Percentiles rank a stretch among this genome's conserved stretches.
Evolutionary conservation across 345 rosid species (phyloP).

Genomic region (Eucalyptus leucophloia): DNA sequence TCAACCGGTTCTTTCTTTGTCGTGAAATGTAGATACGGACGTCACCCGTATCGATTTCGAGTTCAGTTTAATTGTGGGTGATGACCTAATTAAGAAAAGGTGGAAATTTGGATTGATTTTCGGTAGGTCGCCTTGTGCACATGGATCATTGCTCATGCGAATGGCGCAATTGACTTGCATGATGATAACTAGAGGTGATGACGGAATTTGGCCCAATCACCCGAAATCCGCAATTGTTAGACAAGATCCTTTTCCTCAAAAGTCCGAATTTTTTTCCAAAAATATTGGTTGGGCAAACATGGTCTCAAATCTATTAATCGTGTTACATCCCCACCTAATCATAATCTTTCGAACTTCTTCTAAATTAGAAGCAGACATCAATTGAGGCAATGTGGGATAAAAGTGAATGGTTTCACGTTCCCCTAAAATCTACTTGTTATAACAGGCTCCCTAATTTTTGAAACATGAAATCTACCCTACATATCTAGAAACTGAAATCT

Average conservation of each 20-base stretch:
- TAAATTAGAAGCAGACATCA: neutral
- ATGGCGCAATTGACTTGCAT: neutral
- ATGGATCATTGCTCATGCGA: neutral
- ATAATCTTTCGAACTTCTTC: neutral
- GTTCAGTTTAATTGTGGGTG: neutral
- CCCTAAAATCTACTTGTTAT: too few species aligned
- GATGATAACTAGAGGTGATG: neutral
- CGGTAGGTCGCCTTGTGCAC: accelerated
- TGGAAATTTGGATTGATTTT: neutral
- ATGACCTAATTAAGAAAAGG: neutral
- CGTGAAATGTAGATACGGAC: accelerated
- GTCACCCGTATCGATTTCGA: accelerated
- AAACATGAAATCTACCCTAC: too few species aligned
- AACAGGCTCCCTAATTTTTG: too few species aligned
- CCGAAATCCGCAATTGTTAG: neutral
- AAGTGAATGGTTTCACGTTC: accelerated
- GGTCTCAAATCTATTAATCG: neutral
- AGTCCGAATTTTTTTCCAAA: neutral
- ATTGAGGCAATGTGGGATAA: neutral
- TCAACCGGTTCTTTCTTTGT: neutral
- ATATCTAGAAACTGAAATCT: accelerated
- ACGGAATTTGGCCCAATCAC: neutral
- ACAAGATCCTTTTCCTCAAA: neutral
- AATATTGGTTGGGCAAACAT: neutral
- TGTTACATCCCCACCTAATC: neutral